These are phyloP conservation scores for Isoetes engelmannii DNA, from an alignment of 83 land plant species.

Conservation along the genomic window DNA sequence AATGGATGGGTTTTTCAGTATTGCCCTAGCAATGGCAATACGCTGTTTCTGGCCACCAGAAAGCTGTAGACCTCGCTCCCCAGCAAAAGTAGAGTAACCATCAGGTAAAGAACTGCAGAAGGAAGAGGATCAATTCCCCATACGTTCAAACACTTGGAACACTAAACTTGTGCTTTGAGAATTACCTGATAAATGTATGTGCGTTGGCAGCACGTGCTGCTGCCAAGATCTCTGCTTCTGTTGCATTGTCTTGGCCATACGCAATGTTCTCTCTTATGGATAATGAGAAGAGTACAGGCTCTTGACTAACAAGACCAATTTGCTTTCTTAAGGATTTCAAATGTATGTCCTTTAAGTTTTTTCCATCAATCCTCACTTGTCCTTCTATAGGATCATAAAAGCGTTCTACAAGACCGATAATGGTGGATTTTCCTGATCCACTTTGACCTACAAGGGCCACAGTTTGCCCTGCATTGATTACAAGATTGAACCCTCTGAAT, in stretches of 20 bases:
- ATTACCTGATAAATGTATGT: slow-evolving; percentile 33
- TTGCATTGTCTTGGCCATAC: slow-evolving; percentile 22
- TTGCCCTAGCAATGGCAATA: too few relatives aligned
- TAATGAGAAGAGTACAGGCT: slow-evolving; percentile 31
- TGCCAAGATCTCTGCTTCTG: slow-evolving; percentile 30
- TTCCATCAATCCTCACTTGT: slow-evolving; percentile 27
- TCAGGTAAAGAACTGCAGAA: too few relatives aligned
- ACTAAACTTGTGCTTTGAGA: too few relatives aligned
- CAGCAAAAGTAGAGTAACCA: too few relatives aligned
- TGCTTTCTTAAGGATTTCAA: slow-evolving; percentile 26
- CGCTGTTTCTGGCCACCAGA: too few relatives aligned
- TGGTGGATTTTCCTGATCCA: slow-evolving; percentile 35
- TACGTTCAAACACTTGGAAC: too few relatives aligned
- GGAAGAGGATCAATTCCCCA: too few relatives aligned
- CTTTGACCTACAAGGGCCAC: slow-evolving; percentile 38
- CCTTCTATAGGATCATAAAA: slow-evolving; percentile 36
- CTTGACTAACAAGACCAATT: slow-evolving; percentile 38
- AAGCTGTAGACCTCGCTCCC: too few relatives aligned
- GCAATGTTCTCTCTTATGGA: slow-evolving; percentile 31
- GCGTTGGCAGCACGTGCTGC: slow-evolving; percentile 39
- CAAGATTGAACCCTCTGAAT: slow-evolving; percentile 20
- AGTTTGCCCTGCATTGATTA: slow-evolving; percentile 19
- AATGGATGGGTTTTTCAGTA: too few relatives aligned
- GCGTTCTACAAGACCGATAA: slow-evolving; percentile 27
- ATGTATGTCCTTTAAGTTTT: slow-evolving; percentile 17